Base-by-base conservation (phyloP, 495 filamentous ascomycete species). In the Opeltia flavorubescens region DNA sequence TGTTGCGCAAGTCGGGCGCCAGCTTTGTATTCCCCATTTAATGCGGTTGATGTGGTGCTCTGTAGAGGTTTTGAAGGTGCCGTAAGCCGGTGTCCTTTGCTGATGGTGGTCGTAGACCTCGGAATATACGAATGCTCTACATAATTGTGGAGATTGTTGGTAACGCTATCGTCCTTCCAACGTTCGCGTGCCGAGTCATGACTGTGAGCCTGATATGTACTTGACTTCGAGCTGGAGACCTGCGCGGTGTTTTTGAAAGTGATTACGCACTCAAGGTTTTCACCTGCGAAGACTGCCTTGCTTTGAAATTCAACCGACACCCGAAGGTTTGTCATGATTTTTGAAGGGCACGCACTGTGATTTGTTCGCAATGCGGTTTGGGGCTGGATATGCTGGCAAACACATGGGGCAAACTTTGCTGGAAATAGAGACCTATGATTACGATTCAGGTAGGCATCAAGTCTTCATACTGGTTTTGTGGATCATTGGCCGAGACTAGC, bases 231-330 rank as follows among this genome's bases (percentile, higher is more conserved):
- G 61, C 65, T 36, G 59, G 66, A 50, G 17, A 59, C 55, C 55
- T 67, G 60, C 20, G 84, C 76, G 49, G 88, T 74, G 59, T 98
- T 98, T 65, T 83, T 89, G 67, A 96, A 96, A 34, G 86, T 95
- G 56, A 98, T 95, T 43, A 77, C 86, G 64, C 91, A 95, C 65
- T 89, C 83, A 55, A 96, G 72, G 55, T 88, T 80, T 67, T 96
- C 91, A 51, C 93, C 93, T 26, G 93, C 85, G 63, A 95, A 96
- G 51, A 98, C 86, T 38, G 81, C 86, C 62, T 81, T 78, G 57
- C 84, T 85, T 61, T 83, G 84, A 86, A 83, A 96, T 66, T 82
- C 78, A 59, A 98, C 84, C 57, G 89, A 96, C 62, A 95, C 89
- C 56, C 86, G 81, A 57, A 98, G 88, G 68, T 93, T 74, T 49